Percentiles rank a stretch among this genome's conserved stretches.
phyloP scores from a whole-genome alignment of 768 basidiomycete genomes.

The Naganishia friedmannii region DNA sequence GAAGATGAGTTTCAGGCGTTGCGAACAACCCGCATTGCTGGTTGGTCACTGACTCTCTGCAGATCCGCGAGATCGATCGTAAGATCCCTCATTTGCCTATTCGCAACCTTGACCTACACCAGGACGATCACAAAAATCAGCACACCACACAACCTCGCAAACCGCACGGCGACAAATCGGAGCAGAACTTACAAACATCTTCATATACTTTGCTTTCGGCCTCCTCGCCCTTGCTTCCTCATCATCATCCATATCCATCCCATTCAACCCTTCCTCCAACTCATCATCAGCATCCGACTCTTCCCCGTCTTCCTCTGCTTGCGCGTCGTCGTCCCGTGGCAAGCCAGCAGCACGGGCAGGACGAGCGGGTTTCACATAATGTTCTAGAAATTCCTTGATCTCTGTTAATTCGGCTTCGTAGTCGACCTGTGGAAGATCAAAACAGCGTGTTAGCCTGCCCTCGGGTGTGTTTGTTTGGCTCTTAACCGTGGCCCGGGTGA shows the following conservation, averaged over 20 bases:
- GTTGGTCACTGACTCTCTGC: conserved; percentile 58
- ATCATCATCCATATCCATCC: conserved; percentile 57
- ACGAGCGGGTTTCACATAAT: conserved; percentile 39
- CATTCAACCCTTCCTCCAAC: conserved; percentile 63
- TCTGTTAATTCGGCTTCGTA: conserved; percentile 19
- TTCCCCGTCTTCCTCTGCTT: conserved; percentile 40
- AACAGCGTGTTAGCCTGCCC: not conserved
- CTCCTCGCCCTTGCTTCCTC: conserved; percentile 28
- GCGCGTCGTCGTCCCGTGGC: conserved; percentile 36
- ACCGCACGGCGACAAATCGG: no score
- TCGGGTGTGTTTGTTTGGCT: no score
- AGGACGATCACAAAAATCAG: not conserved
- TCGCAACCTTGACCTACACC: conserved; percentile 60
- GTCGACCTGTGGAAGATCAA: conserved; percentile 27
- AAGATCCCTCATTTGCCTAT: conserved; percentile 86
- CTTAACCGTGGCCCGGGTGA: no score
- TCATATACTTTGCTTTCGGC: conserved; percentile 50
- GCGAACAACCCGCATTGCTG: no score
- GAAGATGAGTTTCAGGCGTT: not conserved
- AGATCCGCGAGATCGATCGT: conserved; percentile 86
- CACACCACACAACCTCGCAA: no score
- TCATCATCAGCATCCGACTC: conserved; percentile 36
- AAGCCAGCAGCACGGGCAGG: conserved; percentile 16
- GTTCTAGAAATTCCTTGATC: conserved; percentile 38
- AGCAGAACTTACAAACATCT: conserved; percentile 36